Evolutionary conservation across 2,329 filamentous ascomycete species (phyloP).

Genomic region (Verticillium zaregamsianum): DNA sequence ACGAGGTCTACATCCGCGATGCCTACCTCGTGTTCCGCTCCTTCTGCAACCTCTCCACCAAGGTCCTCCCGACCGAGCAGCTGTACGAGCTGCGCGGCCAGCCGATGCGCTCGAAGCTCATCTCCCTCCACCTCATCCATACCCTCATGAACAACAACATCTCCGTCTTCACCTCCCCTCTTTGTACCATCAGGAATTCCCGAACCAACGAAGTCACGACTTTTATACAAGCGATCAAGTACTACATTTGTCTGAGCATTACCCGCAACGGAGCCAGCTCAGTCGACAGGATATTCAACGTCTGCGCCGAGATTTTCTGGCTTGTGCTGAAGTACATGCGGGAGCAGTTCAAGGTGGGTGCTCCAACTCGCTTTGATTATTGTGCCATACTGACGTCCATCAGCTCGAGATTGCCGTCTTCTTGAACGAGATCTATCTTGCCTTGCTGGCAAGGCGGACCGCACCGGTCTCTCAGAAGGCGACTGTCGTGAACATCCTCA

Average conservation of each 20-base stretch:
- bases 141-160: slow-evolving; percentile 94
- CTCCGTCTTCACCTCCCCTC: slow-evolving; percentile 81
- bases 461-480: slow-evolving; percentile 89
- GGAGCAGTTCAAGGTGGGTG: slow-evolving; percentile 78
- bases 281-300: slow-evolving; percentile 87
- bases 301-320: slow-evolving; percentile 97
- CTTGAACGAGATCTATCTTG: slow-evolving; percentile 93
- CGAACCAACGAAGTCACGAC: slow-evolving; percentile 83
- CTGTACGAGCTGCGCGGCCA: slow-evolving; percentile 89
- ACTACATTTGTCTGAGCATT: slow-evolving; percentile 91
- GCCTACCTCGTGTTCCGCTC: slow-evolving; percentile 96
- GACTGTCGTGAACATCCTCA: slow-evolving; percentile 82
- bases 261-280: slow-evolving; percentile 94
- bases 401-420: slow-evolving; percentile 98
- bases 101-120: slow-evolving; percentile 93
- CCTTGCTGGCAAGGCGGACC: slow-evolving; percentile 81
- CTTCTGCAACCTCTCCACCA: slow-evolving; percentile 96
- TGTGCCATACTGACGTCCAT: neutral
- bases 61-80: slow-evolving; percentile 83
- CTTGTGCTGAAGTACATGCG: slow-evolving; percentile 92
- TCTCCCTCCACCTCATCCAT: slow-evolving; percentile 93
- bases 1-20: slow-evolving; percentile 95
- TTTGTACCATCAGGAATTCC: slow-evolving; percentile 88
- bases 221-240: slow-evolving; percentile 93
- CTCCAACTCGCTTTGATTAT: neutral